Evolutionary conservation across 306 rosid species (phyloP).

Genomic region (Malus sieversii): DNA sequence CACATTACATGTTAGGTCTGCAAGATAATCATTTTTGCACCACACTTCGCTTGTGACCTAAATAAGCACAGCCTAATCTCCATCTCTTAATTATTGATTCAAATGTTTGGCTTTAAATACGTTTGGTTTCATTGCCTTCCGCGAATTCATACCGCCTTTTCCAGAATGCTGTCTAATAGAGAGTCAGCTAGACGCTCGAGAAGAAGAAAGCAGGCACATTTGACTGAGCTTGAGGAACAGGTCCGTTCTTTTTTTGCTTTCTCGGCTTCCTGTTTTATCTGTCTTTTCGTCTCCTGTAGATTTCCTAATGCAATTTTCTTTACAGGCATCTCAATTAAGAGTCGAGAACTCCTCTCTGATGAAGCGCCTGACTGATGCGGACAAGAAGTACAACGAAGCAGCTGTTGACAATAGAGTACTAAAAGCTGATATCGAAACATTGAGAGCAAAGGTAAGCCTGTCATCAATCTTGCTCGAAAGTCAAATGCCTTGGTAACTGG

Average conservation of each 20-base stretch:
- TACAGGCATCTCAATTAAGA: conserved; percentile 72
- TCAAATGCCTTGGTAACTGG: not conserved
- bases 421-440: conserved; percentile 79
- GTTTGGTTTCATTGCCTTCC: not conserved
- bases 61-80: not conserved
- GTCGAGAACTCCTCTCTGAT: conserved; percentile 73
- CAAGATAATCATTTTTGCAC: not conserved
- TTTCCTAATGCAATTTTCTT: conserved; percentile 20
- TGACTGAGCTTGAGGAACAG: conserved; percentile 87
- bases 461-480: not conserved
- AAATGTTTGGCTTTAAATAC: conserved; percentile 1
- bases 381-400: conserved; percentile 53
- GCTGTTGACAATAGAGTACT: conserved; percentile 84
- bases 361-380: conserved; percentile 64
- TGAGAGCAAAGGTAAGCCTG: conserved; percentile 79
- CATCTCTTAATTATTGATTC: conserved; percentile 1
- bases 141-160: conserved; percentile 12
- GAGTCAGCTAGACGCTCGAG: conserved; percentile 98
- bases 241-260: conserved; percentile 20
- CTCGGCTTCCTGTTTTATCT: not conserved
- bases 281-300: not conserved
- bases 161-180: conserved; percentile 96
- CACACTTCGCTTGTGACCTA: not conserved
- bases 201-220: conserved; percentile 94
- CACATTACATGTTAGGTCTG: not conserved